These are phyloP conservation scores for Phytopythium litorale DNA, from an alignment of 352 stramenopile species.

Conservation along the genomic window DNA sequence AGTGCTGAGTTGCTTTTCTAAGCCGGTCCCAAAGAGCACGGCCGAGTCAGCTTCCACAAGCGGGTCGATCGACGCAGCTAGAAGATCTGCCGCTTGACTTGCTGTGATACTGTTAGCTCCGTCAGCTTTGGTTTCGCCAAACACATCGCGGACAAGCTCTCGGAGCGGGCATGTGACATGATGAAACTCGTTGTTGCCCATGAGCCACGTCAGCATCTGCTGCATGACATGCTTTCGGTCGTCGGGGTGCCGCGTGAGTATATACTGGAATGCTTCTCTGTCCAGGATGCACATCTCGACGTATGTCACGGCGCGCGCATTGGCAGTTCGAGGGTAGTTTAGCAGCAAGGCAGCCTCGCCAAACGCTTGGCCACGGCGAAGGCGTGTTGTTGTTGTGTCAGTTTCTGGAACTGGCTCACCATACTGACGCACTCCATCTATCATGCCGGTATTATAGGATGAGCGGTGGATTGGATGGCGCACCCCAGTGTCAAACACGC, in stretches of 20 bases:
- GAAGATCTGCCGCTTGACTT: neutral
- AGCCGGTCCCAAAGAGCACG: neutral
- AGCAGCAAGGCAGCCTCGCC: conserved; percentile 49
- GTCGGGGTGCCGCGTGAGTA: conserved; percentile 23
- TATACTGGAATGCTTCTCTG: conserved; percentile 24
- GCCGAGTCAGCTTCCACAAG: neutral
- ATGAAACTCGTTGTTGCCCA: conserved; percentile 29
- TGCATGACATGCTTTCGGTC: conserved; percentile 29
- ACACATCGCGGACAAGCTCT: conserved; percentile 21
- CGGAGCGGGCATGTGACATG: conserved; percentile 21
- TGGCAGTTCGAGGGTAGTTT: conserved; percentile 38
- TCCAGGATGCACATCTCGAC: conserved; percentile 45
- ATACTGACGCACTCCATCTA: neutral
- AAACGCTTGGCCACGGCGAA: conserved; percentile 28
- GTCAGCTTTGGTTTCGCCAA: neutral
- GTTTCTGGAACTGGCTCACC: neutral
- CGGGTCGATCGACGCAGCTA: neutral
- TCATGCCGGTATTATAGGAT: neutral
- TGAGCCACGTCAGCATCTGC: conserved; percentile 29
- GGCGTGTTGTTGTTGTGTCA: neutral
- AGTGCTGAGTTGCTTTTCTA: neutral
- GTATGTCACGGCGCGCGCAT: conserved; percentile 35
- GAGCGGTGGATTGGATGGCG: neutral
- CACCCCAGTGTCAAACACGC: neutral
- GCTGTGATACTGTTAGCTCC: neutral